Conservation (phyloP, 345 rosid species). For the Draba incana region DNA sequence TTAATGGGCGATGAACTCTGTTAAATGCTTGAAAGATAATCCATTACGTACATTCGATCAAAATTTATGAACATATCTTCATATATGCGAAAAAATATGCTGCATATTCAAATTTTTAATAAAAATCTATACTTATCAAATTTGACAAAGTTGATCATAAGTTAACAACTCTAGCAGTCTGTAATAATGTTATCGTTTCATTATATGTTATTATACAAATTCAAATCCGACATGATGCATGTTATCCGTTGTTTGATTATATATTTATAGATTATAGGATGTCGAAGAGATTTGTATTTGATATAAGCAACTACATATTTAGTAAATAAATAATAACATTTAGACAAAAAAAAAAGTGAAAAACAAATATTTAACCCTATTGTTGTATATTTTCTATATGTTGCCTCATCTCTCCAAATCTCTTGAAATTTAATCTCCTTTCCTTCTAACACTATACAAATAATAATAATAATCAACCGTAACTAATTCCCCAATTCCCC, state of each 20-base stretch:
- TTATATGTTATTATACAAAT: no score
- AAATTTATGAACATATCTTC: neutral
- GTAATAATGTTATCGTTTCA: no score
- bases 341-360: neutral
- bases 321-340: neutral
- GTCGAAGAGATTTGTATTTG: no score
- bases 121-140: neutral
- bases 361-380: slow-evolving; percentile 15
- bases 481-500: slow-evolving; percentile 29
- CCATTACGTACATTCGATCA: neutral
- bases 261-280: no score
- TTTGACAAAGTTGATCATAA: no score
- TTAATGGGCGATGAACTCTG: neutral
- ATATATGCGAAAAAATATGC: neutral
- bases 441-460: slow-evolving; percentile 23
- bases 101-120: neutral
- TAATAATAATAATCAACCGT: slow-evolving; percentile 25
- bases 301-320: slow-evolving; percentile 14
- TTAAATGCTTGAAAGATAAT: neutral
- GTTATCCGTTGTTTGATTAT: no score
- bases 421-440: slow-evolving; percentile 19
- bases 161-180: no score
- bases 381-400: slow-evolving; percentile 19
- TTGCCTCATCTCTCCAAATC: slow-evolving; percentile 34
- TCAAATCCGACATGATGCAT: no score